phyloP scores from a whole-genome alignment of 1,284 basidiomycete species.

The Cryptococcus hybrid region DNA sequence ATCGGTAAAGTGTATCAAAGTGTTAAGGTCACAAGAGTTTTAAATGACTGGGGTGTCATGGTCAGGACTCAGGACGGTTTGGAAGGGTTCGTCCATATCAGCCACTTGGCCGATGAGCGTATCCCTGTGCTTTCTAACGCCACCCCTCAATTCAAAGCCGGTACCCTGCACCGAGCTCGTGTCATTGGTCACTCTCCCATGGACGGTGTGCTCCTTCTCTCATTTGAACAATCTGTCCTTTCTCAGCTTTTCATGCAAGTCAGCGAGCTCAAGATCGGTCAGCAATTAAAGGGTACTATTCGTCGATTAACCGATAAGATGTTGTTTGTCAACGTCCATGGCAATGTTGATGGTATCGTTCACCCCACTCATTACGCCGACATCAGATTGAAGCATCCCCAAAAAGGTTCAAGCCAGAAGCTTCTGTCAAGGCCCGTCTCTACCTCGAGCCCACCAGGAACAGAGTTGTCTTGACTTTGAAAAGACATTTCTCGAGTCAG shows the following conservation, averaged over 20 bases:
- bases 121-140: conserved; percentile 67
- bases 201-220: conserved; percentile 85
- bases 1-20: conserved; percentile 69
- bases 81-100: conserved; percentile 88
- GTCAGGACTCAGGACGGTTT: conserved; percentile 64
- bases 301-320: conserved; percentile 75
- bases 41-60: conserved; percentile 76
- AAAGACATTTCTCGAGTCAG: conserved; percentile 86
- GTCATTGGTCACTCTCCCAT: conserved; percentile 85
- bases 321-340: conserved; percentile 80
- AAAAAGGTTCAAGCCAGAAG: conserved; percentile 85
- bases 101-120: conserved; percentile 89
- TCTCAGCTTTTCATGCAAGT: conserved; percentile 86
- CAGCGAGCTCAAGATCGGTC: conserved; percentile 77
- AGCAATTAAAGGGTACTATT: conserved; percentile 78
- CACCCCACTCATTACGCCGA: conserved; percentile 97
- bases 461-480: conserved; percentile 83
- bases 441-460: conserved; percentile 77
- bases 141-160: conserved; percentile 75
- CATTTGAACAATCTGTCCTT: conserved; percentile 77
- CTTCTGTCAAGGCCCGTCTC: conserved; percentile 75
- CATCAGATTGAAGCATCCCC: conserved; percentile 85
- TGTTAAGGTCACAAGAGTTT: conserved; percentile 70
- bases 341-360: conserved; percentile 85
- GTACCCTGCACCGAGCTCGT: conserved; percentile 78